Percentiles rank a stretch among this genome's conserved stretches.
Conservation (phyloP, 345 rosid species). For the Ceriops decandra region DNA sequence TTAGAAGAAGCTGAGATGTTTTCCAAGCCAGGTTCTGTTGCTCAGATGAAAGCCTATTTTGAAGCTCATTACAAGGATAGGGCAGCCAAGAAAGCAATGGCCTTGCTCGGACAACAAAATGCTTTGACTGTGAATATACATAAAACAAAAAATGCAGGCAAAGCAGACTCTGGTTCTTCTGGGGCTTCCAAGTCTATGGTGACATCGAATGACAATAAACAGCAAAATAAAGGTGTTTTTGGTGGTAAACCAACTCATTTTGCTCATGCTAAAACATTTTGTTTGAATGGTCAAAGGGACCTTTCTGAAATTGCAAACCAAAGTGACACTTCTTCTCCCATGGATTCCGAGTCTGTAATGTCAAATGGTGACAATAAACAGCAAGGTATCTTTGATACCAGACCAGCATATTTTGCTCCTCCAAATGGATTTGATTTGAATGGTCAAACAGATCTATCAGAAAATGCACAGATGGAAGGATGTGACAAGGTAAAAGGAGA, state of each 20-base stretch:
- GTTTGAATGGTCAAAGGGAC: conserved; percentile 13
- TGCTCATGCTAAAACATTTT: conserved; percentile 10
- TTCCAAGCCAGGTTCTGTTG: conserved; percentile 86
- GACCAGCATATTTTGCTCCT: conserved; percentile 20
- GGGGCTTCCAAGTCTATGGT: conserved; percentile 17
- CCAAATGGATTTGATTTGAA: conserved; percentile 10
- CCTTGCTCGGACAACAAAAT: conserved; percentile 34
- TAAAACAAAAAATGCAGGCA: conserved; percentile 14
- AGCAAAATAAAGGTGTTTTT: conserved; percentile 18
- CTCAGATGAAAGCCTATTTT: conserved; percentile 81
- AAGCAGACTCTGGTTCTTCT: conserved; percentile 8
- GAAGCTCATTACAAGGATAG: conserved; percentile 81
- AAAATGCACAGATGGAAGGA: conserved; percentile 15
- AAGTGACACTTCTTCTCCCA: background rate
- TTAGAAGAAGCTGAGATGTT: conserved; percentile 81
- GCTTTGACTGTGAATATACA: conserved; percentile 8
- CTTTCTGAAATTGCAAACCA: conserved; percentile 10
- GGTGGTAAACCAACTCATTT: conserved; percentile 19
- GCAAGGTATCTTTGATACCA: conserved; percentile 14
- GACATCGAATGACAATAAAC: conserved; percentile 17
- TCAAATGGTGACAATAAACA: conserved; percentile 16
- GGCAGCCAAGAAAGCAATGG: conserved; percentile 57
- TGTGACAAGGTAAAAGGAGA: conserved; percentile 19
- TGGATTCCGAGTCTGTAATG: conserved; percentile 19
- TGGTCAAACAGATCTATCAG: conserved; percentile 15